Evolutionary conservation across 345 rosid species (phyloP).

Genomic region (Aurinia saxatilis): DNA sequence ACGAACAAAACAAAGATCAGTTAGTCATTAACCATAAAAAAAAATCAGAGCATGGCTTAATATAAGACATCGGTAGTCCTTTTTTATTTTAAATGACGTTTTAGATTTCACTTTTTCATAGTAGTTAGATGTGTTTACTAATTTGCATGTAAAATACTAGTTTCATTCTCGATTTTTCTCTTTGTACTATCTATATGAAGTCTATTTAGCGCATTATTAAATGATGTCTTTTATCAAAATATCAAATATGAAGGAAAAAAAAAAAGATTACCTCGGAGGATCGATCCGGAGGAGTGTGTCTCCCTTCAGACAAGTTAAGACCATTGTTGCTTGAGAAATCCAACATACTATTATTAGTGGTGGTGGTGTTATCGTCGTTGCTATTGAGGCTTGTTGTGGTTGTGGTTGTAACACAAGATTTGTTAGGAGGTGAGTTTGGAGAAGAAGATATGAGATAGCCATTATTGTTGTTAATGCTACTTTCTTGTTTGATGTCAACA

Average conservation of each 20-base stretch:
- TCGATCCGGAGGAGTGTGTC: constrained; percentile 64
- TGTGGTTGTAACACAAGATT: constrained; percentile 56
- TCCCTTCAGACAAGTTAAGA: constrained; percentile 40
- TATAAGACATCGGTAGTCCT: constrained; percentile 6
- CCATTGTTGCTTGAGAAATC: constrained; percentile 49
- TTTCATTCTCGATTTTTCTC: not conserved
- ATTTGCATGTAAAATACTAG: not conserved
- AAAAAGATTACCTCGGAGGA: constrained; percentile 55
- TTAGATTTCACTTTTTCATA: not conserved
- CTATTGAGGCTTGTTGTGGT: constrained; percentile 32
- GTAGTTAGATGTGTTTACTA: constrained; percentile 1
- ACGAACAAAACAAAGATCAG: constrained; percentile 6
- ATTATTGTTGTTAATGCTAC: constrained; percentile 33
- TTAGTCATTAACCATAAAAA: not conserved
- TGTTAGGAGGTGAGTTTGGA: constrained; percentile 51
- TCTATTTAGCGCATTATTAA: not conserved
- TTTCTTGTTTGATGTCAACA: constrained; percentile 58
- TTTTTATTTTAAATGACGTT: constrained; percentile 5
- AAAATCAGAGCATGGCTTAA: not conserved
- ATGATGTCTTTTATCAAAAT: not conserved
- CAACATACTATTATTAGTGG: constrained; percentile 43
- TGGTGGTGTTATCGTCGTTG: constrained; percentile 24
- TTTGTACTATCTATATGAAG: not conserved
- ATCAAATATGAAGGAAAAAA: not conserved
- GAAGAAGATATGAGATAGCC: constrained; percentile 33